Evolutionary conservation across 2,329 filamentous ascomycete species (phyloP), one percentile per base, ranked within the genome.

Genomic region (Fusarium fracticaudum): DNA sequence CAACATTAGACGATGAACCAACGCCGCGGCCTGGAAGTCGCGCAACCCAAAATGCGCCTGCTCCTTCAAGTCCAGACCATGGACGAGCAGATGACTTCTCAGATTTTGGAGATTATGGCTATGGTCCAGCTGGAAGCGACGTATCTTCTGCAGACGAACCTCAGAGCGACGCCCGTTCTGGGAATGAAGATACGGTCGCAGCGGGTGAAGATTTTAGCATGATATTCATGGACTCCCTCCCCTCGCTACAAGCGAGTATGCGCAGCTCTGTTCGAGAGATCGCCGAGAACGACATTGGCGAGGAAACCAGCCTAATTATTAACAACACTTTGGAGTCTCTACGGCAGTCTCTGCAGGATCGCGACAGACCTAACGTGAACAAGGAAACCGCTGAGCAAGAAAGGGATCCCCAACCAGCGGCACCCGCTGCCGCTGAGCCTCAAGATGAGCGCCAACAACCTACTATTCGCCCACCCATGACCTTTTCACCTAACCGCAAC

Each of bases 181-280:
- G 58, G 45, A 70, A 61, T 50, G 82, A 83, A 38, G 82, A 88
- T 57, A 87, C 84, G 1, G 83, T 87, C 53, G 83, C 84, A 8
- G 84, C 87, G n/a, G 85, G 82, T 22, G 88, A 90, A 68, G 86
- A 87, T 44, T 90, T 90, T 70, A 90, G 88, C 77, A 90, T 90
- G 87, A 90, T 90, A 64, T 87, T 87, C 38, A 84, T 89, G 68
- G 85, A 88, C 51, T 88, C 87, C 5, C 81, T 90, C 24, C 87
- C 86, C 6, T 88, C 87, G 0, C 81, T 89, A 62, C 85, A 86
- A 41, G 83, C 81, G 4, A 83, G 83, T 41, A 80, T 84, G 63
- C 79, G 79, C 47, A 80, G 78, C 65, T 80, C 80, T 24, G 74
- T 80, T 15, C 79, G 81, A 31, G 78, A 80, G 7, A 80, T 81